phyloP scores from a whole-genome alignment of 2,329 filamentous ascomycete genomes.

The Talaromyces sp. region DNA sequence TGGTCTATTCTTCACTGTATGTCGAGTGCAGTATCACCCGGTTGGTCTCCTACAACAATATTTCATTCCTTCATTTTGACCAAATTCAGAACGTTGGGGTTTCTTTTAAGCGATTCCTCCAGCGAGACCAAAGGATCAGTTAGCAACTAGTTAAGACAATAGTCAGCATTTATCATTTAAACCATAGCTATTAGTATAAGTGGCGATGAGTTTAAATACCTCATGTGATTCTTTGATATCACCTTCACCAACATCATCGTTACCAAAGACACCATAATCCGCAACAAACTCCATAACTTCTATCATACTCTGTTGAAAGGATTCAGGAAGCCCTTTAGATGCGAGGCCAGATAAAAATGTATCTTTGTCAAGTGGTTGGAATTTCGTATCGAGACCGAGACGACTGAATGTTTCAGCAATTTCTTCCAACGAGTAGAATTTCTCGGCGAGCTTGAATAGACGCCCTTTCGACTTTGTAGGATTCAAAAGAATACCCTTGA shows the following conservation, averaged over 20 bases:
- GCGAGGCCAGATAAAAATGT: slow-evolving; percentile 3
- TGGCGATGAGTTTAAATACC: neutral
- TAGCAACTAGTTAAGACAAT: too few relatives aligned
- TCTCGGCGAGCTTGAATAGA: slow-evolving; percentile 31
- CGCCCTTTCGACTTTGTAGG: slow-evolving; percentile 32
- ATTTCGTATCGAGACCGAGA: slow-evolving; percentile 15
- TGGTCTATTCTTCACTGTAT: too few relatives aligned
- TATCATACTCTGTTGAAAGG: neutral
- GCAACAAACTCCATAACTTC: neutral
- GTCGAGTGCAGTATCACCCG: too few relatives aligned
- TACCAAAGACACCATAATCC: neutral
- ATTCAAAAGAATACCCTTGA: slow-evolving; percentile 33
- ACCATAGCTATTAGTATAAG: too few relatives aligned
- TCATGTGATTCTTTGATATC: neutral
- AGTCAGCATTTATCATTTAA: too few relatives aligned
- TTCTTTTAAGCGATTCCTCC: too few relatives aligned
- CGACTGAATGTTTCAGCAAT: slow-evolving; percentile 27
- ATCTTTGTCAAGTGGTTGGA: neutral
- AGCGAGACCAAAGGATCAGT: too few relatives aligned
- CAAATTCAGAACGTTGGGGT: too few relatives aligned
- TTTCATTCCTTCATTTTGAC: too few relatives aligned
- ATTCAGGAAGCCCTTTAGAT: slow-evolving; percentile 2
- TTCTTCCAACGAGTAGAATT: slow-evolving; percentile 27
- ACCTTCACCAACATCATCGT: neutral
- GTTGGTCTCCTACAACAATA: too few relatives aligned